Conservation (phyloP, 495 filamentous ascomycete genomes). For the Cryomyces minteri region DNA sequence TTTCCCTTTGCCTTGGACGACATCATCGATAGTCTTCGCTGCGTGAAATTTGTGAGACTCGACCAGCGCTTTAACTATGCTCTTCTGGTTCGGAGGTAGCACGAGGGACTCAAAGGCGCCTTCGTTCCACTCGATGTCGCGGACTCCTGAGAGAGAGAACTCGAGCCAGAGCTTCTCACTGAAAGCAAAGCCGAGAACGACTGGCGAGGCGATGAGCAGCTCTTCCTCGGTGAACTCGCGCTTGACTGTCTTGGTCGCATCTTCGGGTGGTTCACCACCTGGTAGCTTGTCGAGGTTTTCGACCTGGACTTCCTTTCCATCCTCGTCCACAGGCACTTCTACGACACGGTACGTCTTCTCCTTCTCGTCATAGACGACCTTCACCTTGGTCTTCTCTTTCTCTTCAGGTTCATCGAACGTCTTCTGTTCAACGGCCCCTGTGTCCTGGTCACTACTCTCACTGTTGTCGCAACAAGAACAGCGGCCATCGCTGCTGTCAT, state of each 20-base stretch:
- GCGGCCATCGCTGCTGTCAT: constrained; percentile 31
- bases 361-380: constrained; percentile 45
- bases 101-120: constrained; percentile 67
- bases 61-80: constrained; percentile 64
- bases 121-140: constrained; percentile 67
- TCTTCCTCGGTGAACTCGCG: constrained; percentile 64
- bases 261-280: constrained; percentile 16
- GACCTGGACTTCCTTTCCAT: constrained; percentile 40
- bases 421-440: constrained; percentile 2
- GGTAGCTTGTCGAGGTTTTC: constrained; percentile 41
- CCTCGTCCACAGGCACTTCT: constrained; percentile 40
- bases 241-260: constrained; percentile 19
- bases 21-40: constrained; percentile 66
- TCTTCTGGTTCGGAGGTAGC: constrained; percentile 55
- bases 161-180: constrained; percentile 84
- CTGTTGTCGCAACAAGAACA: constrained; percentile 26
- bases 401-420: constrained; percentile 27
- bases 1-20: constrained; percentile 62
- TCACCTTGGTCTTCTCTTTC: constrained; percentile 36
- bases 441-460: constrained; percentile 11
- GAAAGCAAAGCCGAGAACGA: constrained; percentile 87
- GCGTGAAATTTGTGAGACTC: constrained; percentile 68
- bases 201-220: constrained; percentile 73
- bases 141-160: constrained; percentile 68
- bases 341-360: constrained; percentile 35